phyloP scores from a whole-genome alignment of 2,329 filamentous ascomycete genomes.

The Cordyceps cicadae region DNA sequence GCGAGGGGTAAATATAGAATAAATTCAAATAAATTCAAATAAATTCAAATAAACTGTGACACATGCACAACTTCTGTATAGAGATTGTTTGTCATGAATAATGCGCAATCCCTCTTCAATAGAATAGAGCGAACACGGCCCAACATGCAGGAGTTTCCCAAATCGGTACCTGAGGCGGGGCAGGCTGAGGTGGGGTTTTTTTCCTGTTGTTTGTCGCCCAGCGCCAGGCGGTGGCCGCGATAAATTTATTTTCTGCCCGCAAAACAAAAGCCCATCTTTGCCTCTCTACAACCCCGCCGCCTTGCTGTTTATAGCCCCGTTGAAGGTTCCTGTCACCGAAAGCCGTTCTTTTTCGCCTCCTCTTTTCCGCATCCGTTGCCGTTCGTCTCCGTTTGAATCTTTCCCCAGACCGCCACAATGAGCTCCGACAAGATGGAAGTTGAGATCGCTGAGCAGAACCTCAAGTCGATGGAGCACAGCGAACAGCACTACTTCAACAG shows the following conservation, averaged over 20 bases:
- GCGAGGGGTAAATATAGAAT: not conserved
- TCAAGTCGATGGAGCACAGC: conserved; percentile 76
- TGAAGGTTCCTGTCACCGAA: not conserved
- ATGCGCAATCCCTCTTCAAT: too few species aligned
- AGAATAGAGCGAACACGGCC: too few species aligned
- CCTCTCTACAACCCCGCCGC: conserved; percentile 6
- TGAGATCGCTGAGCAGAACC: conserved; percentile 51
- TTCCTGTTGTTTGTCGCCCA: not conserved
- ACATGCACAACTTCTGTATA: too few species aligned
- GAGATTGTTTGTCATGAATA: too few species aligned
- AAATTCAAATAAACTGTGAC: not conserved
- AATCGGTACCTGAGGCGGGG: conserved; percentile 8
- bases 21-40: not conserved
- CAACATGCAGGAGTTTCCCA: too few species aligned
- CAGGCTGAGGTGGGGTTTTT: conserved; percentile 8
- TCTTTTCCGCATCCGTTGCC: not conserved
- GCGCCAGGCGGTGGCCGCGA: conserved; percentile 21
- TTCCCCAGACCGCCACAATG: conserved; percentile 27
- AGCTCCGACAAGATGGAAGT: conserved; percentile 48
- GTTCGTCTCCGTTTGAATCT: not conserved
- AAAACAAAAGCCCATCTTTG: conserved; percentile 9
- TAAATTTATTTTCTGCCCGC: conserved; percentile 24
- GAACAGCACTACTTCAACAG: conserved; percentile 99
- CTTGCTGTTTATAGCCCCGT: not conserved
- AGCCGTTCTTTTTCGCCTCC: not conserved